A percentile compares a stretch with the other conserved stretches of the same genome.
phyloP scores from a whole-genome alignment of 305 asterid species.

The Rubia occidens region DNA sequence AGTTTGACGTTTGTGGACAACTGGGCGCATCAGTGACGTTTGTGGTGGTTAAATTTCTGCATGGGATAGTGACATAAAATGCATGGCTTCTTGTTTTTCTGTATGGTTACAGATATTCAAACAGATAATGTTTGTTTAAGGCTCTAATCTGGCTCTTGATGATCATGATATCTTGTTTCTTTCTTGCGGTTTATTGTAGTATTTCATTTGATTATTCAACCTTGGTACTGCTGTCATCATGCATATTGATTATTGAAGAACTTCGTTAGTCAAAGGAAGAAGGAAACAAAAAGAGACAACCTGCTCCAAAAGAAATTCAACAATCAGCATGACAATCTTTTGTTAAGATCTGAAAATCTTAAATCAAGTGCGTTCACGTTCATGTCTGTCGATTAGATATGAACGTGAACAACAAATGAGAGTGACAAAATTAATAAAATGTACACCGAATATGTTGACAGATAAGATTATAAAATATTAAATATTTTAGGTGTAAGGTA shows the following conservation, averaged over 20 bases:
- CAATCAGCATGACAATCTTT: not conserved
- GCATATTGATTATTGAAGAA: not conserved
- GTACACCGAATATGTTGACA: no score
- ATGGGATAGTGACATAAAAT: conserved; percentile 1
- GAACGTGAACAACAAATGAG: not conserved
- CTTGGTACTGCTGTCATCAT: not conserved
- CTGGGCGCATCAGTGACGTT: conserved; percentile 8
- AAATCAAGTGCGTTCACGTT: not conserved
- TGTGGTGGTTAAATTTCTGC: conserved; percentile 1
- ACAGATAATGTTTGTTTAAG: not conserved
- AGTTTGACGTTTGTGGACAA: not conserved
- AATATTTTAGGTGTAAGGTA: no score
- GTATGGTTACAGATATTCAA: not conserved
- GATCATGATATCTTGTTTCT: not conserved
- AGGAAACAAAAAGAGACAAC: not conserved
- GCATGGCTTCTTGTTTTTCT: not conserved
- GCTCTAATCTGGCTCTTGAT: not conserved
- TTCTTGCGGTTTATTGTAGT: not conserved
- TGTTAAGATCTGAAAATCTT: not conserved
- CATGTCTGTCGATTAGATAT: not conserved
- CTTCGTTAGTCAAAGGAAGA: not conserved
- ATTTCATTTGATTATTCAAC: not conserved
- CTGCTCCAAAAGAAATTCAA: not conserved
- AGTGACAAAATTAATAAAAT: no score
- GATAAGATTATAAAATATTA: no score